Evolutionary conservation across 495 filamentous ascomycete species (phyloP).

Genomic region (Neurospora sp.): DNA sequence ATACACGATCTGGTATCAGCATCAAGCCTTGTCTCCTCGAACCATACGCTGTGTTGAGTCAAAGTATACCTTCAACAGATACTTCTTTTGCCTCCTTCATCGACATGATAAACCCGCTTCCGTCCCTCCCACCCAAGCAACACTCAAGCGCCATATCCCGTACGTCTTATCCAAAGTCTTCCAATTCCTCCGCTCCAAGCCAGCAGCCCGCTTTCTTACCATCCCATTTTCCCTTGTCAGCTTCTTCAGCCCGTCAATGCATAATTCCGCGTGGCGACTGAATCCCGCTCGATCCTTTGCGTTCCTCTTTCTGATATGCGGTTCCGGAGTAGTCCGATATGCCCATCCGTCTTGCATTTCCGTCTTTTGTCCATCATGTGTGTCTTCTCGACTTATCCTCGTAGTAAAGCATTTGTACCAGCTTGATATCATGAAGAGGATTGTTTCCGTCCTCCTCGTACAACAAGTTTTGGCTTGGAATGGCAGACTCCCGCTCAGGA

Average conservation of each 20-base stretch:
- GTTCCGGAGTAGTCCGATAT: neutral
- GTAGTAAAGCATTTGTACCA: neutral
- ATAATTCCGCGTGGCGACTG: neutral
- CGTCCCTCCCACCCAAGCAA: neutral
- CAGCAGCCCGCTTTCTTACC: neutral
- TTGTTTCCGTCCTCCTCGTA: neutral
- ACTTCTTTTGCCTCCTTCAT: neutral
- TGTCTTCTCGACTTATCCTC: neutral
- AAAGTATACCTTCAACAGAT: neutral
- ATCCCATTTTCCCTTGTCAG: neutral
- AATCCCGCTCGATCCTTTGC: neutral
- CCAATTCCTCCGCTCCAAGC: neutral
- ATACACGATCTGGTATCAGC: neutral
- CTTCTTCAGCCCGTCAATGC: neutral
- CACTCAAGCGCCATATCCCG: neutral
- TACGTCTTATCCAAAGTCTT: neutral
- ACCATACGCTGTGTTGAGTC: neutral
- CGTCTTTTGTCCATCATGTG: neutral
- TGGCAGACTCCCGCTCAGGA: neutral
- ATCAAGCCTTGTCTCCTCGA: neutral
- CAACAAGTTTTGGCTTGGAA: neutral
- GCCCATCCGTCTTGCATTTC: neutral
- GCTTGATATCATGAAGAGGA: neutral
- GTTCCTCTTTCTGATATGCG: neutral
- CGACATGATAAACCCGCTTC: neutral